Base-by-base conservation (phyloP, 2,329 filamentous ascomycete species). In the Claviceps sp. region DNA sequence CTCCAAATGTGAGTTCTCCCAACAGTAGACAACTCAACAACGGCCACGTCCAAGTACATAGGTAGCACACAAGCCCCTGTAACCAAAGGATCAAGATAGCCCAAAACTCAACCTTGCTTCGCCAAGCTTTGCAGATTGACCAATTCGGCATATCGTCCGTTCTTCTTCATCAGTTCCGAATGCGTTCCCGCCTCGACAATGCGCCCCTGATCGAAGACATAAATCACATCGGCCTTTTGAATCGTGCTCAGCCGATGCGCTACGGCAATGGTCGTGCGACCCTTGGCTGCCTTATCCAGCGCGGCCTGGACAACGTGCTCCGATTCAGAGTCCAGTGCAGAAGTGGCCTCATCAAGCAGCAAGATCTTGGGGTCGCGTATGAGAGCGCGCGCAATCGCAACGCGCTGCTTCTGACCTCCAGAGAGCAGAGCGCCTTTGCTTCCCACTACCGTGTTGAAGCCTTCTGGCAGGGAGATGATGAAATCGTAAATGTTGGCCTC, bases 401-500 rank as follows among this genome's bases (percentile, higher is more conserved):
- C 83, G 54, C 93, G 86, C 68, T 97, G 91, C 64, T 95, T 95
- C 68, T 97, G 93, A 0, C 91, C 93, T 51, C 93, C 91, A 2
- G 85, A 90, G 16, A 95, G 71, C 64, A 96, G 79, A 16, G 81
- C 78, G 45, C 91, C 93, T 70, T 95, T 95, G 65, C 78, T 86
- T 29, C 93, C 91, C 34, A 95, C 89, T 2, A 90, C 64, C 0
- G 90, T 95, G 61, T 83, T 79, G 71, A 95, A 89, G 16, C 88
- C 89, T 2, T 95, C 88, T 1, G 87, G 88, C 17, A 94, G 73
- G 4, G 86, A 91, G 59, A 87, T 73, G 69, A 95, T 89, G 63
- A 95, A 95, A 61, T 95, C 88, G 68, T 90, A 89, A 57, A 95
- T 95, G 63, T 95, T 95, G 58, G 89, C 86, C 64, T 95, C 88